phyloP scores from a whole-genome alignment of 1,139 yeast species.

The Geotrichum histeridarum region DNA sequence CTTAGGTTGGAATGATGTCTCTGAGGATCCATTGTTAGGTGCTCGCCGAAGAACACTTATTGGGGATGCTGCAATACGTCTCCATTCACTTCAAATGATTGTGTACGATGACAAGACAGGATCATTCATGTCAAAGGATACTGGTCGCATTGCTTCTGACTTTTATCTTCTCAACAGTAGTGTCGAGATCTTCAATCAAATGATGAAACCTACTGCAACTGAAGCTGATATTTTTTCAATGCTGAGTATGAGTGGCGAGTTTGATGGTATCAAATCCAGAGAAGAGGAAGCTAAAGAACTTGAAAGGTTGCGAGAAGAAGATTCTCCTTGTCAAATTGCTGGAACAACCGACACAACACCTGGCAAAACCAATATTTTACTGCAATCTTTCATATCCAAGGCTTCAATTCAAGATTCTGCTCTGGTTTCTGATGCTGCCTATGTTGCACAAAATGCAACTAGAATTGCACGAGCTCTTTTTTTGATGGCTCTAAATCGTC shows the following conservation, averaged over 20 bases:
- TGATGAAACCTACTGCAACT: conserved; percentile 78
- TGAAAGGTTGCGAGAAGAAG: conserved; percentile 47
- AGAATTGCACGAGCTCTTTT: conserved; percentile 90
- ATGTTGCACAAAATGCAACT: conserved; percentile 92
- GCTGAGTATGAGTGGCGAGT: conserved; percentile 90
- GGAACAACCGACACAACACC: conserved; percentile 71
- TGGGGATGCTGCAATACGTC: conserved; percentile 68
- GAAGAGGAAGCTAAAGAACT: conserved; percentile 82
- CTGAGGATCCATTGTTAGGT: conserved; percentile 75
- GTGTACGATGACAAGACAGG: conserved; percentile 83
- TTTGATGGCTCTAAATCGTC: conserved; percentile 73
- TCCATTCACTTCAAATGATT: conserved; percentile 87
- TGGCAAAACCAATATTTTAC: conserved; percentile 79
- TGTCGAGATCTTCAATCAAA: conserved; percentile 81
- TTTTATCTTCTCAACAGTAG: conserved; percentile 81
- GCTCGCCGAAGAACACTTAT: conserved; percentile 72
- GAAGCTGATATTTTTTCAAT: conserved; percentile 89
- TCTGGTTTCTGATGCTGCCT: conserved; percentile 76
- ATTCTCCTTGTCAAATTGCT: conserved; percentile 76
- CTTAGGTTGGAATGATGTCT: conserved; percentile 79
- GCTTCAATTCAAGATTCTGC: conserved; percentile 72
- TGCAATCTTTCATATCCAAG: conserved; percentile 84
- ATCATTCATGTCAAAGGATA: conserved; percentile 75
- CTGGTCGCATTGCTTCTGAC: conserved; percentile 93
- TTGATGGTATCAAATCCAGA: conserved; percentile 82